phyloP scores from a whole-genome alignment of 2,329 filamentous ascomycete genomes.

The Aspergillus ochraceus region DNA sequence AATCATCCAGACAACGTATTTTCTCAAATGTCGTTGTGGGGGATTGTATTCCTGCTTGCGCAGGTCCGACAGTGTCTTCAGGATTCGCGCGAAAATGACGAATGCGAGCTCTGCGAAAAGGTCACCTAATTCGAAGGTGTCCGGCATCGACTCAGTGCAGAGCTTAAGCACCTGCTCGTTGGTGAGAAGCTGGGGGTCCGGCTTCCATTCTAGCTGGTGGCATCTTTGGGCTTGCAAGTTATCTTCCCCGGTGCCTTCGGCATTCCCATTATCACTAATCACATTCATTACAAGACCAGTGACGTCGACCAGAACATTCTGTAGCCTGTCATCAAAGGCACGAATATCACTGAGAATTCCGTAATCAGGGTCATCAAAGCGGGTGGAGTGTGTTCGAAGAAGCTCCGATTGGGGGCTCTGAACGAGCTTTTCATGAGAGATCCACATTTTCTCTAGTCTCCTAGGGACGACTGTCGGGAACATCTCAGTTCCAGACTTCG shows the following conservation, averaged over 20 bases:
- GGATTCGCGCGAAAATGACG: not conserved
- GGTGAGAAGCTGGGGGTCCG: constrained; percentile 5
- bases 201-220: constrained; percentile 6
- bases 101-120: not conserved
- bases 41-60: not conserved
- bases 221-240: not conserved
- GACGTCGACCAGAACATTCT: not conserved
- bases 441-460: not conserved
- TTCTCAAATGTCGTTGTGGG: constrained; percentile 1
- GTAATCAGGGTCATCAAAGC: not conserved
- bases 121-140: not conserved
- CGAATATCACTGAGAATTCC: not conserved
- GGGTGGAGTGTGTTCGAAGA: not conserved
- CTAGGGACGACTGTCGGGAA: constrained; percentile 1
- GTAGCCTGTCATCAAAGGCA: not conserved
- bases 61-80: not conserved
- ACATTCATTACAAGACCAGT: not conserved
- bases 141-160: not conserved
- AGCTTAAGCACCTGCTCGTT: not conserved
- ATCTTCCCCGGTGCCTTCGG: not conserved
- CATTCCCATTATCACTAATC: not conserved
- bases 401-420: not conserved
- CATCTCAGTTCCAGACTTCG: not conserved
- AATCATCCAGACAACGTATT: constrained; percentile 13
- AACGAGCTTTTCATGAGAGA: not conserved